Percentiles rank a stretch among this genome's conserved stretches.
phyloP scores from a whole-genome alignment of 139 green algal genomes.

The Chlamydomonas urium region DNA sequence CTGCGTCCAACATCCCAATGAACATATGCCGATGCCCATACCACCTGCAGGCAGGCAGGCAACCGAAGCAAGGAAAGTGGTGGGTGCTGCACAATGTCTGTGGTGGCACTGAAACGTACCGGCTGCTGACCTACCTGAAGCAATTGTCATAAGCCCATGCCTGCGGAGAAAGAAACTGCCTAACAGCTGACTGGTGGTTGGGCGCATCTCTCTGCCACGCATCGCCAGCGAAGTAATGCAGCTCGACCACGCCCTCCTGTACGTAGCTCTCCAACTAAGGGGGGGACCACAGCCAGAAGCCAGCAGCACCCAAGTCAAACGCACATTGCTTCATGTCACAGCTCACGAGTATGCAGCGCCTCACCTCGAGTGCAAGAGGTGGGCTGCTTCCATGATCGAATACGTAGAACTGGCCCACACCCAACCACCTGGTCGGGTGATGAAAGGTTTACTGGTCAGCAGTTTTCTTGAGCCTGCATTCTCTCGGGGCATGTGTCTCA shows the following conservation, averaged over 20 bases:
- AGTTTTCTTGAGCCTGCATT: too few species aligned
- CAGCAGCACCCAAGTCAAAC: too few species aligned
- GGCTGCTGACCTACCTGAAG: constrained; percentile 12
- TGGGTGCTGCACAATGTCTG: too few species aligned
- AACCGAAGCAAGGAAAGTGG: constrained; percentile 3
- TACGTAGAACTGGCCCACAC: too few species aligned
- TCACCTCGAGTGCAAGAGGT: too few species aligned
- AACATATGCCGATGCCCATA: constrained; percentile 11
- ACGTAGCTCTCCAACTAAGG: neutral
- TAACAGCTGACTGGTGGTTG: constrained; percentile 1
- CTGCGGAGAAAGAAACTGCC: constrained; percentile 16
- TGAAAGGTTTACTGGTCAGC: too few species aligned
- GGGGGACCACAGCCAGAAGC: neutral
- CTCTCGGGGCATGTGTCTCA: too few species aligned
- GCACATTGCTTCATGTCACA: too few species aligned
- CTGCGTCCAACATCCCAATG: constrained; percentile 16
- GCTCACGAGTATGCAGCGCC: too few species aligned
- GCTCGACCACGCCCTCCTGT: constrained; percentile 1
- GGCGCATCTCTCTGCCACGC: neutral
- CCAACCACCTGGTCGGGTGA: too few species aligned
- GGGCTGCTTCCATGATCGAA: too few species aligned
- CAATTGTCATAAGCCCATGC: constrained; percentile 19
- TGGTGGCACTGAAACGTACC: too few species aligned
- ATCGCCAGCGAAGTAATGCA: constrained; percentile 4
- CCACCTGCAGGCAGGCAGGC: neutral